These are phyloP conservation scores for Tolypocladium amazonense DNA, from an alignment of 2,329 filamentous ascomycete genomes.

Conservation along the genomic window DNA sequence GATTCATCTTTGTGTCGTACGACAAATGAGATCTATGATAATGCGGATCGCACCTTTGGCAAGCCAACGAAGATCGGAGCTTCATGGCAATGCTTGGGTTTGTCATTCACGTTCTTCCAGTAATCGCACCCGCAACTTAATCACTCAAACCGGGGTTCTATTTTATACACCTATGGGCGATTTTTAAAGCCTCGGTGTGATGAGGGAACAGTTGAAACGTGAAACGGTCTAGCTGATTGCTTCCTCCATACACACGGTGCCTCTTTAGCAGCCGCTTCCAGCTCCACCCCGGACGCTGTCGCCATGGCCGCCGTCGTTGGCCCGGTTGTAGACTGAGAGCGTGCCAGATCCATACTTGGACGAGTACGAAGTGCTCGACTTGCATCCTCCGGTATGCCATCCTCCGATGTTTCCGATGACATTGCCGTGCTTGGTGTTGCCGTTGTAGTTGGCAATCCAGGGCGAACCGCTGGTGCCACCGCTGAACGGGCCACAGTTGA, in stretches of 20 bases:
- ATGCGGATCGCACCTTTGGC: background rate
- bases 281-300: background rate
- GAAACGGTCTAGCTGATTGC: background rate
- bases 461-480: slow-evolving; percentile 6
- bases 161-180: background rate
- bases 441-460: slow-evolving; percentile 5
- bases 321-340: background rate
- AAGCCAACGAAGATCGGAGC: background rate
- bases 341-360: background rate
- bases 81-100: background rate
- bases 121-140: background rate
- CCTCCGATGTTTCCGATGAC: slow-evolving; percentile 6
- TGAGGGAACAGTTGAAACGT: background rate
- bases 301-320: background rate
- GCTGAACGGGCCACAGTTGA: slow-evolving; percentile 3
- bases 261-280: background rate
- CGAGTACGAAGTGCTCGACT: background rate
- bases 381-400: slow-evolving; percentile 7
- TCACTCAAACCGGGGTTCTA: background rate
- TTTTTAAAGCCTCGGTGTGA: no score
- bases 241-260: background rate
- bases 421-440: background rate
- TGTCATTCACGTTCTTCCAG: background rate
- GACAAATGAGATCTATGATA: no score
- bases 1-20: no score